phyloP scores from a whole-genome alignment of 108 stramenopile species.

The Aurantiochytrium sp. region DNA sequence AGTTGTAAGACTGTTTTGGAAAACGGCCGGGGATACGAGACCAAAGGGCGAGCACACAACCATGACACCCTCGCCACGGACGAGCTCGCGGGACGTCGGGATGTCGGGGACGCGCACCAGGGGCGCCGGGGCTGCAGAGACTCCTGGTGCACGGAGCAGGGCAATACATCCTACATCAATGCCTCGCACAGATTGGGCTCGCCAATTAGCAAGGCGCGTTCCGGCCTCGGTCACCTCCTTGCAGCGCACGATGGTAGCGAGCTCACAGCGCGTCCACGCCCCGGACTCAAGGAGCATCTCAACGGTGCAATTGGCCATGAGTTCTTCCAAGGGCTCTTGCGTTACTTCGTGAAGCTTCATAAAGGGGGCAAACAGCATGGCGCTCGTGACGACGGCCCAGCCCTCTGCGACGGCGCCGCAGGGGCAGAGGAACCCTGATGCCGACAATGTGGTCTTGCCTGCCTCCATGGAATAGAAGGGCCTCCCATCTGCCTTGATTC shows the following conservation, averaged over 20 bases:
- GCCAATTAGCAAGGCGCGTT: neutral
- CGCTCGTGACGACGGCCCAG: neutral
- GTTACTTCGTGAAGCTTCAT: neutral
- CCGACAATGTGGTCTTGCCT: neutral
- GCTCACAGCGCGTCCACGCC: neutral
- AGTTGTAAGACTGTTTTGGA: neutral
- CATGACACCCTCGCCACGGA: neutral
- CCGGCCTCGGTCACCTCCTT: neutral
- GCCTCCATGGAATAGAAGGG: conserved; percentile 5
- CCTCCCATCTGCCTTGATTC: neutral
- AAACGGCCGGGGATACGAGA: neutral
- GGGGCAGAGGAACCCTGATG: conserved; percentile 11
- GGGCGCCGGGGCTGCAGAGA: neutral
- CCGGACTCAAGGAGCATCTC: neutral
- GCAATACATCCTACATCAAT: neutral
- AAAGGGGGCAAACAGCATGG: neutral
- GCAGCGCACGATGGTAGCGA: neutral
- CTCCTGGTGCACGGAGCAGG: neutral
- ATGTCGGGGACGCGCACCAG: neutral
- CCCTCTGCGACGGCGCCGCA: neutral
- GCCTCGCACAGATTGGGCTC: neutral
- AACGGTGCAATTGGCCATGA: neutral
- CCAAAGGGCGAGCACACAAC: neutral
- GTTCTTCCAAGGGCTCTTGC: neutral
- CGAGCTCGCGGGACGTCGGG: neutral